Base-by-base conservation (phyloP, 148 eudicot genomes). In the Rhododendron williamsianum region DNA sequence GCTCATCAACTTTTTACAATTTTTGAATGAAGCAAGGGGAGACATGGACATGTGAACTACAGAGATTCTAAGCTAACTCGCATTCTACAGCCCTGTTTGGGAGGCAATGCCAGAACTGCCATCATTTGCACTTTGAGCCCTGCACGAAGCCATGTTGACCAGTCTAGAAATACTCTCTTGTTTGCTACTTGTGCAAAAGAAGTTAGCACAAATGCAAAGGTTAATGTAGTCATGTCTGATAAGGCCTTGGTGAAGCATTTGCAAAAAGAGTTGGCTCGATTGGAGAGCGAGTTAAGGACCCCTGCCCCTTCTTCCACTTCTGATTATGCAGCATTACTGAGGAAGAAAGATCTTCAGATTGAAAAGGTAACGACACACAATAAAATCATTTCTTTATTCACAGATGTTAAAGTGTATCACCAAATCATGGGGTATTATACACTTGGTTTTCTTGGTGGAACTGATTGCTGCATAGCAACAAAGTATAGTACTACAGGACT, bases 51-150 rank as follows among this genome's bases (percentile, higher is more conserved):
- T 67, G 83, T 97, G 23, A 96, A 98, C 63, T 97, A 93, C 83
- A 89, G 99, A 91, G 95, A 97, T 91, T 97, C 99, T 8, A 97
- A 97, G 93, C 92, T 97, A 46, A 97, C 99, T 9, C 98, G 99
- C 36, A 97, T 97, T 91, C 92, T 97, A 30, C 99, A 97, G 48
- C 91, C 93, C 90, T 97, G 96, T 2, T 89, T 97, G 82, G 99
- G 99, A 84, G 98, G 99, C 73, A 97, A 97, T 86, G 98, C 99
- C 10, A 92, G 94, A 88, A 97, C 99, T 21, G 98, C 98, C 82
- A 95, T 97, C 48, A 94, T 97, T 82, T 97, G 99, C 90, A 97
- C 98, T 35, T 90, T 97, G 93, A 93, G 98, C 88, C 99, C 99
- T 13, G 98, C 99, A 3, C 96, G 90, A 81, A 90, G 93, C 81